Base-by-base conservation (phyloP, 192 early-diverging fungal genomes). In the Backusella tuberculispora region DNA sequence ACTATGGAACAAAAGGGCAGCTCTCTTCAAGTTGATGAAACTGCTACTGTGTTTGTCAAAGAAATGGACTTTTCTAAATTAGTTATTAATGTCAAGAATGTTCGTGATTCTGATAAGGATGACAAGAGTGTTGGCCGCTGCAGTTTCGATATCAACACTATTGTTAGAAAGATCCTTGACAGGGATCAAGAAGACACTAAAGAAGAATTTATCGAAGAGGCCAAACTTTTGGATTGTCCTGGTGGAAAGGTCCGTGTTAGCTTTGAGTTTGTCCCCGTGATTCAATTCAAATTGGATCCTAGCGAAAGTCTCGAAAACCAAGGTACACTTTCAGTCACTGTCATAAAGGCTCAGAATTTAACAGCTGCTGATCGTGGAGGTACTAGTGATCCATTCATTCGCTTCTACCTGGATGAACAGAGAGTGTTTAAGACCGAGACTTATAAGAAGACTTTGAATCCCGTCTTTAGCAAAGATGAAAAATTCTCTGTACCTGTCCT, bases 401-500 rank as follows among this genome's bases (percentile, higher is more conserved):
- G 90, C 45, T 89, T 93, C 72, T 73, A 78, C 65, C 34, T 92
- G 6, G 90, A 92, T 48, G 91, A 85, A 34, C 85, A 89, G 71
- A 87, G 90, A 60, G 85, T 92, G 60, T 80, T 86, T 84, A 91
- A 92, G 75, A 90, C 92, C 26, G 85, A 91, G 63, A 83, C 83
- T 9, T 26, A 89, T 45, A 94, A 94, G 78, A 93, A 95, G 86
- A 90, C 85, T 13, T 72, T 92, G 67, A 89, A 91, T 47, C 94
- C 94, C 29, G 83, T 84, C 15, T 94, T 83, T 45, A 63, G 44
- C 9, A 80, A 87, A 78, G 88, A 93, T 77, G 89, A 94, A 78
- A 75, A 78, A 34, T 87, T 91, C 53, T 83, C 82, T n/a, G 72
- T 90, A 5, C 85, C 84, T n/a, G 85, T 95, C 19, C 53, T 60